Evolutionary conservation across 805 yeast genomes (phyloP).

Genomic region (Blastobotrys terrestris): DNA sequence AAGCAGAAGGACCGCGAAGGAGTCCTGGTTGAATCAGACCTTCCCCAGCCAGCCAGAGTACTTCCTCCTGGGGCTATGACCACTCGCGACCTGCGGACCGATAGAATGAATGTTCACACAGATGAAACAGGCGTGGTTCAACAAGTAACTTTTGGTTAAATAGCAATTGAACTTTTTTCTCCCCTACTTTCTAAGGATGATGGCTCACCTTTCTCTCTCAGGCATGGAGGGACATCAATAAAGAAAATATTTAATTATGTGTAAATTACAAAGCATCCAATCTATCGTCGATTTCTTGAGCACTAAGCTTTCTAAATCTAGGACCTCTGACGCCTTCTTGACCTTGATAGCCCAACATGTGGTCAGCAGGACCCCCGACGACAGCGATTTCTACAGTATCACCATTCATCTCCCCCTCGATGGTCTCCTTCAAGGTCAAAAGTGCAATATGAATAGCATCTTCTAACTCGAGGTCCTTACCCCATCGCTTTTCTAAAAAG

Average conservation of each 20-base stretch:
- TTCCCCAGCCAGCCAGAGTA: not conserved
- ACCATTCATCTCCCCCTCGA: slow-evolving; percentile 97
- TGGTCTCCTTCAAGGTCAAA: slow-evolving; percentile 88
- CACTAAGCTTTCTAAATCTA: slow-evolving; percentile 71
- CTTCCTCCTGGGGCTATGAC: not conserved
- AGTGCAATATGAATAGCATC: slow-evolving; percentile 97
- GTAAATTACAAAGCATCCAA: slow-evolving; percentile 67
- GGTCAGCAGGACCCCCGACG: slow-evolving; percentile 76
- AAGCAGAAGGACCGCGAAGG: not conserved
- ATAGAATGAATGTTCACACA: not conserved
- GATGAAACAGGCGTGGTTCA: not conserved
- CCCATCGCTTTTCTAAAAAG: slow-evolving; percentile 96
- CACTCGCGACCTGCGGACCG: not conserved
- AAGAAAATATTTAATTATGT: no score
- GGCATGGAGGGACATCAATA: not conserved
- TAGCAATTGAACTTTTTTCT: not conserved
- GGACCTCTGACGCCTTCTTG: slow-evolving; percentile 74
- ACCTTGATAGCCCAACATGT: slow-evolving; percentile 79
- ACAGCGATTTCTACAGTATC: slow-evolving; percentile 90
- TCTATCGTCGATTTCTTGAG: slow-evolving; percentile 94
- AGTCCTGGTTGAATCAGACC: not conserved
- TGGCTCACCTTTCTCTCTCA: not conserved
- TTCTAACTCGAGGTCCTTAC: slow-evolving; percentile 91
- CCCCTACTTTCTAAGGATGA: not conserved
- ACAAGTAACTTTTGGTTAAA: not conserved